These are phyloP conservation scores for Lablab purpureus DNA, from an alignment of 306 rosid genomes.

Conservation along the genomic window DNA sequence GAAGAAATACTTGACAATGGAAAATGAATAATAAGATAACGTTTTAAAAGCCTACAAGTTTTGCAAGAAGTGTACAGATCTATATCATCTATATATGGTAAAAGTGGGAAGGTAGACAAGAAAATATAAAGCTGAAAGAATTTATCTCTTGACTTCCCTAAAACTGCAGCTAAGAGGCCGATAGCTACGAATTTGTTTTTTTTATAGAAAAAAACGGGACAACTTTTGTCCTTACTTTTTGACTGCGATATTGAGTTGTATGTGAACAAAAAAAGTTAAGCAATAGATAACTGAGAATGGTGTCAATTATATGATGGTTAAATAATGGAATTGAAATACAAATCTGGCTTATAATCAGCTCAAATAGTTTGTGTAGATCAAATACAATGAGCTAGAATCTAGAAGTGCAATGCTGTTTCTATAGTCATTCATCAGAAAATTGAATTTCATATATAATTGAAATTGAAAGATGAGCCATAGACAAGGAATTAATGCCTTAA, in stretches of 20 bases:
- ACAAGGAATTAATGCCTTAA: neutral
- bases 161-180: neutral
- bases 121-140: conserved; percentile 17
- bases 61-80: neutral
- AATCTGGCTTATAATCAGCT: neutral
- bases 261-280: neutral
- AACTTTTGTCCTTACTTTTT: neutral
- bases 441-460: neutral
- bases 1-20: neutral
- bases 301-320: neutral
- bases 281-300: neutral
- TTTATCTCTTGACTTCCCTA: conserved; percentile 25
- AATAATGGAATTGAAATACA: neutral
- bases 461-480: neutral
- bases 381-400: neutral
- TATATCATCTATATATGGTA: neutral
- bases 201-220: neutral
- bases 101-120: conserved; percentile 3
- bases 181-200: neutral
- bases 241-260: neutral
- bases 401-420: conserved; percentile 1
- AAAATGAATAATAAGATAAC: neutral
- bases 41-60: neutral
- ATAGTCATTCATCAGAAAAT: neutral
- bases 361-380: neutral